These are phyloP conservation scores for Casuarina equisetifolia DNA, from an alignment of 306 rosid genomes.

Conservation along the genomic window DNA sequence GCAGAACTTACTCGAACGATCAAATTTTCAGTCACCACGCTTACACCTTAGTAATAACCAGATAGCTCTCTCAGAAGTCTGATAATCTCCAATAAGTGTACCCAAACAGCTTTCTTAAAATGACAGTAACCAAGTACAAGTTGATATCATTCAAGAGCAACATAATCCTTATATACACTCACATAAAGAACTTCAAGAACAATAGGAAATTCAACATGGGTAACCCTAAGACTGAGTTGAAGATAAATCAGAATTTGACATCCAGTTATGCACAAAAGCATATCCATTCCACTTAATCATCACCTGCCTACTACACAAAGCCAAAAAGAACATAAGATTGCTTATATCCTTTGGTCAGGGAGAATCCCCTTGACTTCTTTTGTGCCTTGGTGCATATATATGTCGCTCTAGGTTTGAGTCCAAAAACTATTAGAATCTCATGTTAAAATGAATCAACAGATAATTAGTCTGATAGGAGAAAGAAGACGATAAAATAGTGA, in stretches of 20 bases:
- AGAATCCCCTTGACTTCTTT: not conserved
- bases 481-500: not conserved
- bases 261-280: not conserved
- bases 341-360: not conserved
- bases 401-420: not conserved
- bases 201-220: not conserved
- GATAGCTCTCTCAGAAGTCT: not conserved
- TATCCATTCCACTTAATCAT: not conserved
- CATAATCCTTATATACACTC: not conserved
- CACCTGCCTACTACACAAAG: not conserved
- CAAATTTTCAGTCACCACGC: not conserved
- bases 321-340: not conserved
- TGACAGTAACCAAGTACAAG: too few relatives aligned
- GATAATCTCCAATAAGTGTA: not conserved
- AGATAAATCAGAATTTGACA: not conserved
- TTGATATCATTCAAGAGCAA: not conserved
- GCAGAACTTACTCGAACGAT: not conserved
- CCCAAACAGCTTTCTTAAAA: too few relatives aligned
- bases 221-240: not conserved
- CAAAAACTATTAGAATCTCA: not conserved
- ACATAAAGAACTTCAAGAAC: not conserved
- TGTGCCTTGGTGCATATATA: not conserved
- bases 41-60: not conserved
- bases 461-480: not conserved
- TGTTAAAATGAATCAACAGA: not conserved